phyloP scores from a whole-genome alignment of 2,329 filamentous ascomycete species.

The Cadophora malorum region DNA sequence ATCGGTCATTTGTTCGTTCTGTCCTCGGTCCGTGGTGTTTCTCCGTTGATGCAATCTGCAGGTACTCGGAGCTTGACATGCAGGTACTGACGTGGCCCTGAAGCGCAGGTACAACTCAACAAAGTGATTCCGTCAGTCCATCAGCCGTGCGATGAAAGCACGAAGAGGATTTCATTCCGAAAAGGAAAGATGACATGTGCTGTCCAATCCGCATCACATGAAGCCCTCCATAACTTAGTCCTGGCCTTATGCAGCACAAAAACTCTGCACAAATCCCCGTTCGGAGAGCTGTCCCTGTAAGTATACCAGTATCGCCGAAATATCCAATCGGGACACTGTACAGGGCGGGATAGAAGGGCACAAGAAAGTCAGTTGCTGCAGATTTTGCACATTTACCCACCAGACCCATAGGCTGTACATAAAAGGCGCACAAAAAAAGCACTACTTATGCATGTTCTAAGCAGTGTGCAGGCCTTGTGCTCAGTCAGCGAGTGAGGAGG shows the following conservation, averaged over 20 bases:
- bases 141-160: not conserved
- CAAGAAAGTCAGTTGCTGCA: constrained; percentile 10
- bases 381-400: constrained; percentile 18
- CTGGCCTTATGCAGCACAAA: constrained; percentile 26
- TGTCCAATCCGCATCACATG: constrained; percentile 7
- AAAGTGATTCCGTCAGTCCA: not conserved
- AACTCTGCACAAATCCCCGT: constrained; percentile 28
- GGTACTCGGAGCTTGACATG: constrained; percentile 11
- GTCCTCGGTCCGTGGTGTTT: not conserved
- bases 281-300: not conserved
- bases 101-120: constrained; percentile 16
- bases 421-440: constrained; percentile 23
- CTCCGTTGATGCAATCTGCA: not conserved
- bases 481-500: constrained; percentile 8
- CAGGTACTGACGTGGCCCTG: constrained; percentile 10
- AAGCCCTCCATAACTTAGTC: not conserved
- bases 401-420: constrained; percentile 18
- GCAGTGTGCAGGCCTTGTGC: not conserved
- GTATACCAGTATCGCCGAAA: not conserved
- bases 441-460: constrained; percentile 16
- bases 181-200: not conserved
- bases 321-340: not conserved
- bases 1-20: not conserved
- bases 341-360: not conserved
- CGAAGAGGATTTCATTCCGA: not conserved